Base-by-base conservation (phyloP, 1,284 basidiomycete genomes). In the Ustilago sp. region DNA sequence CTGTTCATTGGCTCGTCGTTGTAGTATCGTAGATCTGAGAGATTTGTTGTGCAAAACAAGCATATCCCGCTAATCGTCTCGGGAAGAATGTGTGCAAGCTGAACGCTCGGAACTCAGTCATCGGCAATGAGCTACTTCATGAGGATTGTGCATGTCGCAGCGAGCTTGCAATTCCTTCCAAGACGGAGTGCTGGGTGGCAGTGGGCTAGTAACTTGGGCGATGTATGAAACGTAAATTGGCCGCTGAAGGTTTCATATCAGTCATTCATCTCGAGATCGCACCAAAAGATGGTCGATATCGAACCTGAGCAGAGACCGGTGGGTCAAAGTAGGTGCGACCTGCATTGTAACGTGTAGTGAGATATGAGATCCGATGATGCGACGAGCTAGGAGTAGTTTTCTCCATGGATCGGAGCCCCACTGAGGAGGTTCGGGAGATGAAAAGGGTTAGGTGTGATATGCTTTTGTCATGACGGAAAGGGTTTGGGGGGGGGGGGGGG, bases 21-120 rank as follows among this genome's bases (percentile, higher is more conserved):
- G 57, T 50, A 57, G 15, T n/a, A 45, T 31, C 45, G 55, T 43
- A 45, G 35, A 57, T 57, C 19, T 45, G 55, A 56, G 23, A 31
- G 31, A 38, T 45, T 57, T 31, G 41, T 57, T 32, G 45, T 31
- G 55, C 55, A 45, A 55, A 35, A 8, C 43, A 45, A 45, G 17
- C 48, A 51, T 51, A 51, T 34, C 28, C 48, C 48, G 4, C 8
- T 51, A 8, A 51, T 34, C 4, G n/a, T 5, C n/a, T 19, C 32
- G n/a, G 9, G 15, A 12, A 11, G 28, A 51, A 13, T 32, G 3
- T 51, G n/a, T 48, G 47, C 47, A 28, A 15, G 39, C 39, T 17
- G 9, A 8, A 38, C 9, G 36, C 43, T 8, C n/a, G n/a, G 17
- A 19, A 19, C 43, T 45, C 6, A 19, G 17, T 45, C n/a, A 7